Conservation (phyloP, 805 yeast genomes). For the Wickerhamiella alocasiicola region DNA sequence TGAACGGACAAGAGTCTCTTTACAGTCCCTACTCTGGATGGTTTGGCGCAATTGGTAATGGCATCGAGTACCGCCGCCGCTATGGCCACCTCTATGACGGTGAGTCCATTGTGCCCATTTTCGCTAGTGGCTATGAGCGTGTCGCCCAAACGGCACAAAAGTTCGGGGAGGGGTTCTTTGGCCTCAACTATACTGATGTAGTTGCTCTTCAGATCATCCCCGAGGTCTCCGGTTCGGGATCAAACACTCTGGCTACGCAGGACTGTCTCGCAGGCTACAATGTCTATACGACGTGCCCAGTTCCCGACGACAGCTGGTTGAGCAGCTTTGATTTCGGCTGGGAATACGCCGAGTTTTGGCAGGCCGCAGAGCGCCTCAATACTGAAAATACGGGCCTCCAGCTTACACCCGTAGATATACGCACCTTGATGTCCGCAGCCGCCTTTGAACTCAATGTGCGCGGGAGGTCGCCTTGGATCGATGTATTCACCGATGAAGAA, state of each 20-base stretch:
- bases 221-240: constrained; percentile 18
- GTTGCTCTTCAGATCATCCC: constrained; percentile 20
- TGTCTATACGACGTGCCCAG: constrained; percentile 16
- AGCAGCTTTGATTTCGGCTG: constrained; percentile 9
- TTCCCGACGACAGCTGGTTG: constrained; percentile 4
- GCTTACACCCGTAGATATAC: constrained; percentile 32
- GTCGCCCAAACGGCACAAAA: constrained; percentile 25
- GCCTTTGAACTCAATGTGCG: constrained; percentile 41
- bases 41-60: constrained; percentile 37
- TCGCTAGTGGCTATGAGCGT: constrained; percentile 43
- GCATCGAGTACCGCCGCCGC: constrained; percentile 36
- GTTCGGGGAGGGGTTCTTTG: constrained; percentile 24
- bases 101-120: constrained; percentile 35
- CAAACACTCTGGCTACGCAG: constrained; percentile 19
- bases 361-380: constrained; percentile 21
- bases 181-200: constrained; percentile 20
- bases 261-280: constrained; percentile 10
- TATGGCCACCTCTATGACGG: constrained; percentile 37
- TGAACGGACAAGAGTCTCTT: constrained; percentile 37
- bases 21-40: constrained; percentile 44
- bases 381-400: constrained; percentile 23
- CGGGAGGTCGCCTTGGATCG: constrained; percentile 35
- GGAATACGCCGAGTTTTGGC: constrained; percentile 15
- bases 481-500: constrained; percentile 24
- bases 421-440: constrained; percentile 33